phyloP scores from a whole-genome alignment of 116 monocot species.

The Phalaenopsis hybrid region DNA sequence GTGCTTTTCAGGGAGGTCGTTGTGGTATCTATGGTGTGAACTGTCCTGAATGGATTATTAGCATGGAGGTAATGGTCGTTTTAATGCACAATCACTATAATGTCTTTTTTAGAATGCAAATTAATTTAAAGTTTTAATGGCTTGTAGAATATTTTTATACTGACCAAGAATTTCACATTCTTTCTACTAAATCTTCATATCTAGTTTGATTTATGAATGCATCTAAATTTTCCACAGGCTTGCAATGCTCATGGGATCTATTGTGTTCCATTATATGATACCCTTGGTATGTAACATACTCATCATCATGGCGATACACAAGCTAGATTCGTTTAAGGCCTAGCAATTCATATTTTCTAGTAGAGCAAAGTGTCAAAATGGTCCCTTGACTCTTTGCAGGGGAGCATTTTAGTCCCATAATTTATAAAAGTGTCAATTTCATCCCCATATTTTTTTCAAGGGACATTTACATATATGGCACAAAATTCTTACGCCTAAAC shows the following conservation, averaged over 20 bases:
- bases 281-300: slow-evolving; percentile 37
- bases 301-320: background rate
- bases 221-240: slow-evolving; percentile 30
- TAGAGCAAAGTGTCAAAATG: too few species aligned
- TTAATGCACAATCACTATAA: background rate
- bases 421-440: too few species aligned
- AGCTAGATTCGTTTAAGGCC: background rate
- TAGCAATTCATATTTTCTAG: background rate
- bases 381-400: too few species aligned
- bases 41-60: slow-evolving; percentile 67
- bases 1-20: slow-evolving; percentile 38
- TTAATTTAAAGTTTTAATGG: background rate
- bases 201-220: background rate
- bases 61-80: slow-evolving; percentile 34
- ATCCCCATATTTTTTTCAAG: too few species aligned
- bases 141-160: background rate
- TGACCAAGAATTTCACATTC: background rate
- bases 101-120: background rate
- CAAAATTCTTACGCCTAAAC: too few species aligned
- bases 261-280: slow-evolving; percentile 65
- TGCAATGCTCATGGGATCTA: slow-evolving; percentile 74
- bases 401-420: too few species aligned
- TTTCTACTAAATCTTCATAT: background rate
- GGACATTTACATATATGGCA: too few species aligned
- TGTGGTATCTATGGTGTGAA: slow-evolving; percentile 83